phyloP scores from a whole-genome alignment of 2,329 filamentous ascomycete genomes.

The Pseudogymnoascus sp. region DNA sequence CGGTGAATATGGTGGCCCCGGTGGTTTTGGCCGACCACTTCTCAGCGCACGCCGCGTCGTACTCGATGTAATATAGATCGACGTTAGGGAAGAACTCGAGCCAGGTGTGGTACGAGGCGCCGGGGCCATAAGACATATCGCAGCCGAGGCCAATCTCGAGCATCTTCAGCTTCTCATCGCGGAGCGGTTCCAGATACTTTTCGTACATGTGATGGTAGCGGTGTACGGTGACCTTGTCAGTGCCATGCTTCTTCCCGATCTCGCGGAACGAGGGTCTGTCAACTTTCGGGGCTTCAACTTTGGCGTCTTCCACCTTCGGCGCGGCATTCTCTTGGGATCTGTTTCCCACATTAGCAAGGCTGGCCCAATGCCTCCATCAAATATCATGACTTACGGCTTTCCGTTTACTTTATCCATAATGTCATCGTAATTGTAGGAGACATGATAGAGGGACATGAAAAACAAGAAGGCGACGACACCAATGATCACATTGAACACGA shows the following conservation, averaged over 20 bases:
- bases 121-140: slow-evolving; percentile 33
- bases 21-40: slow-evolving; percentile 31
- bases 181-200: slow-evolving; percentile 30
- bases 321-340: background rate
- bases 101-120: slow-evolving; percentile 35
- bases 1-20: slow-evolving; percentile 33
- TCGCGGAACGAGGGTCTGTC: slow-evolving; percentile 26
- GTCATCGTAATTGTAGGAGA: slow-evolving; percentile 2
- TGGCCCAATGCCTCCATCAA: background rate
- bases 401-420: background rate
- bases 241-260: slow-evolving; percentile 32
- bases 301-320: background rate
- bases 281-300: background rate
- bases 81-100: slow-evolving; percentile 34
- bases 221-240: slow-evolving; percentile 35
- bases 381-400: background rate
- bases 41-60: slow-evolving; percentile 31
- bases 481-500: slow-evolving; percentile 8
- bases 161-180: slow-evolving; percentile 32
- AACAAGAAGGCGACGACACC: background rate
- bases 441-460: background rate
- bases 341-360: background rate
- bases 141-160: slow-evolving; percentile 38
- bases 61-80: slow-evolving; percentile 37
- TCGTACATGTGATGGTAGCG: slow-evolving; percentile 37